phyloP scores from a whole-genome alignment of 352 stramenopile species.

The Poterioochromonas sp. region DNA sequence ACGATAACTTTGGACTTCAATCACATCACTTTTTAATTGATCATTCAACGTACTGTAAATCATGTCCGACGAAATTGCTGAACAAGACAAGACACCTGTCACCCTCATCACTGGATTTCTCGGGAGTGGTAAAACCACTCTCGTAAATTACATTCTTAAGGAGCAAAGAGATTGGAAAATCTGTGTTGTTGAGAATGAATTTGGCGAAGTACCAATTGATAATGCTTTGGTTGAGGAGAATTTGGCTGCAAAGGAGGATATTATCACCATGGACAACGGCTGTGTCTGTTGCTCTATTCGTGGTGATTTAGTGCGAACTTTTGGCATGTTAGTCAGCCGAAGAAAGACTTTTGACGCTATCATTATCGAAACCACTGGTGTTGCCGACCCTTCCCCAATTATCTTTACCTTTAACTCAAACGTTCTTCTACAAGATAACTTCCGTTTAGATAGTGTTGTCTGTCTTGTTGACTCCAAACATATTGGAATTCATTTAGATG shows the following conservation, averaged over 20 bases:
- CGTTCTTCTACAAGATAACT: slow-evolving; percentile 67
- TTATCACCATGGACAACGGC: slow-evolving; percentile 94
- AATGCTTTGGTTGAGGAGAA: slow-evolving; percentile 59
- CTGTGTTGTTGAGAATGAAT: slow-evolving; percentile 95
- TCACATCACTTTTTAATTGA: no score
- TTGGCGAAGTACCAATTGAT: slow-evolving; percentile 71
- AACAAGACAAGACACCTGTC: slow-evolving; percentile 59
- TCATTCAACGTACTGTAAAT: no score
- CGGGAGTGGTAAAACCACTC: slow-evolving; percentile 90
- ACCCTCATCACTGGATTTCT: slow-evolving; percentile 88
- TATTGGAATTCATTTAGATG: slow-evolving; percentile 61
- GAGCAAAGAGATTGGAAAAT: slow-evolving; percentile 72
- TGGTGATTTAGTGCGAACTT: slow-evolving; percentile 74
- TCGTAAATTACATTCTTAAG: slow-evolving; percentile 93
- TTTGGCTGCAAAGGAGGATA: slow-evolving; percentile 66
- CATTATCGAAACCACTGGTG: slow-evolving; percentile 89
- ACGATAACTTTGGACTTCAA: no score
- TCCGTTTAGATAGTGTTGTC: slow-evolving; percentile 87
- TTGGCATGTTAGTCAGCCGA: slow-evolving; percentile 77
- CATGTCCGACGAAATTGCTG: slow-evolving; percentile 44
- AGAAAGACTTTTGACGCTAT: slow-evolving; percentile 87
- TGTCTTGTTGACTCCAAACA: slow-evolving; percentile 88
- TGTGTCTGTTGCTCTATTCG: slow-evolving; percentile 93
- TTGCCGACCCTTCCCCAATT: slow-evolving; percentile 90
- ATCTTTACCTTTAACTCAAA: slow-evolving; percentile 89